Evolutionary conservation across 2,329 filamentous ascomycete genomes (phyloP), one percentile per base, ranked within the genome.

Genomic region (Xylariaceae sp.): DNA sequence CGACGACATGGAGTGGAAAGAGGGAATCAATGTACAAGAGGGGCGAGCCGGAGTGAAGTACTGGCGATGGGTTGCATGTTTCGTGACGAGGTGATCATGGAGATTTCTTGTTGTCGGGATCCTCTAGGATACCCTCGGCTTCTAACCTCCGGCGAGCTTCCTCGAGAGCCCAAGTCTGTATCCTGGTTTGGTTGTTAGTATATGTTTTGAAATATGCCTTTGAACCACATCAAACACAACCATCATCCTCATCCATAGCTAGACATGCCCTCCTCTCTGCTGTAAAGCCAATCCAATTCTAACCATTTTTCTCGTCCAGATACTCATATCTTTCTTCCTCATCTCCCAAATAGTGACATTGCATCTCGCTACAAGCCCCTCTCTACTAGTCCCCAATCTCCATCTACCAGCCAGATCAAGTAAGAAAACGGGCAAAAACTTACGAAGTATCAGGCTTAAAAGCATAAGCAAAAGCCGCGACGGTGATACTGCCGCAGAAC

Each of bases 391-490:
- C 18, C 17, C 39, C 39, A 40, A 17, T 9, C 3, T n/a, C 14
- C 42, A 18, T 42, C 40, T 32, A 4, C 33, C 42, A 14, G 45
- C 35, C 11, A 2, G 41, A 53, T n/a, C 40, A 47, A 55, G 36
- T 14, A 30, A 52, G 44, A 43, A 45, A 53, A 49, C 43, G 5
- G 38, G 36, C 18, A n/a, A 19, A 10, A 11, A 90, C 91, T 76
- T 80, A 99, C 94, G 90, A 95, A 57, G 92, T 97, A 79, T 99
- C 94, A 46, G 94, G 94, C 84, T 97, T 97, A 70, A 94, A 97
- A 55, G 89, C 90, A 74, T 96, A 90, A 58, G 87, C 89, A 58
- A 96, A 77, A 54, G 81, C 83, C 47, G 85, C 86, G 58, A 90
- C 76, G 27, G 83, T 72, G 65, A 95, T 73, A 65, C 84, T 86